A percentile compares a stretch with the other conserved stretches of the same genome.
These are phyloP conservation scores for Niebla homalea DNA, from an alignment of 495 filamentous ascomycete species.

Conservation along the genomic window DNA sequence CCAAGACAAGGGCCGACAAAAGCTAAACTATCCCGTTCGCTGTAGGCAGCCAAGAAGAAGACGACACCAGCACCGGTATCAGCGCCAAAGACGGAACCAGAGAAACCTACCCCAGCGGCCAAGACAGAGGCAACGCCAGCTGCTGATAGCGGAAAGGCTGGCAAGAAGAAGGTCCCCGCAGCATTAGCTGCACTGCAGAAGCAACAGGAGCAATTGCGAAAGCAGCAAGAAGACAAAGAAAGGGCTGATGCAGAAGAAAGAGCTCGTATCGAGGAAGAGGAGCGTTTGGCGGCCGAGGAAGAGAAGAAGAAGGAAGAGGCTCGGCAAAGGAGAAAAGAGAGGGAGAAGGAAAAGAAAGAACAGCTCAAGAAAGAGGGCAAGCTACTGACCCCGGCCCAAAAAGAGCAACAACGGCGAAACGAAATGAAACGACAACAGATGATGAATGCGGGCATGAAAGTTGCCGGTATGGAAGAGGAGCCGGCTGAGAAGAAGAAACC, in stretches of 20 bases:
- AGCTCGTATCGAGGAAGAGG: constrained; percentile 55
- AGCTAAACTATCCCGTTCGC: constrained; percentile 5
- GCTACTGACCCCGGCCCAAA: constrained; percentile 86
- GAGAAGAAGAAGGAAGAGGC: constrained; percentile 58
- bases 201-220: constrained; percentile 73
- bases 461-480: constrained; percentile 54
- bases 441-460: constrained; percentile 73
- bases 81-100: constrained; percentile 38
- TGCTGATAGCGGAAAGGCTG: constrained; percentile 45
- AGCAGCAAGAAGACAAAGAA: constrained; percentile 64
- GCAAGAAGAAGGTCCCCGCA: constrained; percentile 84
- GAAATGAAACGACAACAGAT: constrained; percentile 88
- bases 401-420: constrained; percentile 67
- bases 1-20: background rate
- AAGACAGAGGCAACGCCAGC: constrained; percentile 31
- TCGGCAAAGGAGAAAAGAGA: constrained; percentile 75
- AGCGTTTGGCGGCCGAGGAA: constrained; percentile 59
- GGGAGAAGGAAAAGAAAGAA: constrained; percentile 90
- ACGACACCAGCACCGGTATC: constrained; percentile 31
- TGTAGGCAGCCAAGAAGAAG: constrained; percentile 52
- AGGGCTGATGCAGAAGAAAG: constrained; percentile 58
- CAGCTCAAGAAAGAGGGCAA: constrained; percentile 92
- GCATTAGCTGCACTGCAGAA: constrained; percentile 73
- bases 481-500: constrained; percentile 55
- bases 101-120: constrained; percentile 27